Evolutionary conservation across 441 rosid species (phyloP), one percentile per base, ranked within the genome.

Genomic region (Aleurites moluccanus): DNA sequence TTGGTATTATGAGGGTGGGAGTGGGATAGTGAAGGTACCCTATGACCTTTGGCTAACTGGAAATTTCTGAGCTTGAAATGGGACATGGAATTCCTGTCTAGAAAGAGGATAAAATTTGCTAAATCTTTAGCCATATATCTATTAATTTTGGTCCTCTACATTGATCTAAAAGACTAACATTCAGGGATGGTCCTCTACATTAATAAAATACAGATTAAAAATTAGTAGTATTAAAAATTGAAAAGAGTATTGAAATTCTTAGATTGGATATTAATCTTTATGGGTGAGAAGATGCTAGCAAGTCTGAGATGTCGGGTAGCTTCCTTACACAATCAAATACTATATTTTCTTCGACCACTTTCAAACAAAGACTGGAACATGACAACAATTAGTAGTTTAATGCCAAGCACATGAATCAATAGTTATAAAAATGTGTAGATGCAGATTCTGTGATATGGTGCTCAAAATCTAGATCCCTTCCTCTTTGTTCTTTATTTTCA

Each of bases 281-380:
- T 40, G 75, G 78, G 35, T 35, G 44, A 23, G 2, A 35, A 0
- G 23, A 4, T 73, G 69, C 50, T 21, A 52, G 11, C 27, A 33
- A 21, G 74, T 28, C 67, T 67, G 64, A 57, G 65, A 64, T 76
- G 82, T 76, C 30, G 77, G 79, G 50, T 57, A 16, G 56, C 55
- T 57, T 60, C 74, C 70, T 49, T 38, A 38, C 64, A 68, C 80
- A 70, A 55, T 70, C 59, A 75, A 75, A 53, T 44, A 47, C 47
- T 18, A 52, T 73, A 28, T 60, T 28, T 50, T 50, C 35, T 55
- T 59, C 15, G 16, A 38, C 16, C 55, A 62, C 27, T 35, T 45
- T 62, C 47, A 62, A 44, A 55, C 10, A 65, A 38, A 8, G 6
- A 16, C 0, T 10, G 25, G 14, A 52, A 52, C 69, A 40, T 33